phyloP scores from a whole-genome alignment of 2,329 filamentous ascomycete genomes.

The Colletotrichum neosansevieriae region DNA sequence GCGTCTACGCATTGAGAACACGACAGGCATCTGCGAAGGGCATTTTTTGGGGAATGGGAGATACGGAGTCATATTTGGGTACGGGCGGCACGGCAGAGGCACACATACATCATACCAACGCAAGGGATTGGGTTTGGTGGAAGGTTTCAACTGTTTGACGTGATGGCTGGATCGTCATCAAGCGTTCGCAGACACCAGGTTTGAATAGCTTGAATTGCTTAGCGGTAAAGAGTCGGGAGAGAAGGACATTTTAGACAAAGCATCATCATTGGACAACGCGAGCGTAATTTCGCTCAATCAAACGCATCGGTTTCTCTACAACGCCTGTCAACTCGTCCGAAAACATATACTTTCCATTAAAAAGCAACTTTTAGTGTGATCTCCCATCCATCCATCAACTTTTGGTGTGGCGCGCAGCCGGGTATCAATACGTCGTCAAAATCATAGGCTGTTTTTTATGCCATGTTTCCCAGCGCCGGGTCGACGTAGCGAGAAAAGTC shows the following conservation, averaged over 20 bases:
- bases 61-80: constrained; percentile 20
- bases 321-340: neutral
- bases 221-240: neutral
- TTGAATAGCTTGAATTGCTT: neutral
- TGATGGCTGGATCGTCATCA: neutral
- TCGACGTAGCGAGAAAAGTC: constrained; percentile 37
- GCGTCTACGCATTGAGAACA: constrained; percentile 35
- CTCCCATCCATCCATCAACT: constrained; percentile 11
- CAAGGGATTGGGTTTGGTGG: neutral
- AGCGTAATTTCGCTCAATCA: no score
- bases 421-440: constrained; percentile 37
- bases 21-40: neutral
- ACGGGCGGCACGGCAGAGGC: constrained; percentile 1
- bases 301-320: neutral
- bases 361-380: constrained; percentile 32
- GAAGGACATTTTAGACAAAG: constrained; percentile 12
- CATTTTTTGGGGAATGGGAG: neutral
- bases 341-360: neutral
- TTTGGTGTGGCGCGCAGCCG: constrained; percentile 34
- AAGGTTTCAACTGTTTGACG: constrained; percentile 2
- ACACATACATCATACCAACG: constrained; percentile 3
- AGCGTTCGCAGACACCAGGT: no score
- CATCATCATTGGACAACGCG: neutral
- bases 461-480: constrained; percentile 33
- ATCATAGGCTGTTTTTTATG: constrained; percentile 9